Base-by-base conservation (phyloP, 345 rosid species). In the Mercurialis annua region DNA sequence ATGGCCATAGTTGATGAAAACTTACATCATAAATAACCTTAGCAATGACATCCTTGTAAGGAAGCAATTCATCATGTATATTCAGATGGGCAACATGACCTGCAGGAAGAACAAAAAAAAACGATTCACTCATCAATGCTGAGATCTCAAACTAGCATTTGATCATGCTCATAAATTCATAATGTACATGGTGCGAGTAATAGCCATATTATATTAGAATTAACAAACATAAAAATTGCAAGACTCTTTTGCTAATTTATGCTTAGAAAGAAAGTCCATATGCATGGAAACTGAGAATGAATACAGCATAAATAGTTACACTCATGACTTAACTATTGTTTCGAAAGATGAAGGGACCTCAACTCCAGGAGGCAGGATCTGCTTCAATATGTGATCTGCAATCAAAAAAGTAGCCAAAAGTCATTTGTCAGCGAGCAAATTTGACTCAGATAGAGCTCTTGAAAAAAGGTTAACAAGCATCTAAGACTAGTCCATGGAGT, bases 341-440 rank as follows among this genome's bases (percentile, higher is more conserved):
- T 93, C 96, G 56, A 94, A 91, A 40, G 97, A 94, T 53, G 99
- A 84, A 68, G 98, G 98, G 38, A 91, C 86, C 77, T 91, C 97
- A 44, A 87, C 85, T 69, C 96, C 96, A 55, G 80, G 78, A 51
- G 98, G 98, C 65, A 90, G 87, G 73, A 90, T 82, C 78, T 89
- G 89, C 92, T 86, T 89, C 82, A 93, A 56, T 65, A 94, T 72
- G 52, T 94, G 88, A 81, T 94, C 99, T 94, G 83, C 64, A 67
- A 78, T 54, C 59, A 63, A 61, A 53, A 6, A 80, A 64, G 59
- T 62, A 70, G 65, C 54, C n/a, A 42, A 40, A 40, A 49, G 27
- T 57, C 42, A 52, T 17, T 61, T 1, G 26, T 30, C 38, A 56
- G 55, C 20, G 12, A 12, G 30, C 16, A 54, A 1, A 59, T 30